Evolutionary conservation across 768 basidiomycete species (phyloP), one percentile per base, ranked within the genome.

Genomic region (Mrakia gelida): DNA sequence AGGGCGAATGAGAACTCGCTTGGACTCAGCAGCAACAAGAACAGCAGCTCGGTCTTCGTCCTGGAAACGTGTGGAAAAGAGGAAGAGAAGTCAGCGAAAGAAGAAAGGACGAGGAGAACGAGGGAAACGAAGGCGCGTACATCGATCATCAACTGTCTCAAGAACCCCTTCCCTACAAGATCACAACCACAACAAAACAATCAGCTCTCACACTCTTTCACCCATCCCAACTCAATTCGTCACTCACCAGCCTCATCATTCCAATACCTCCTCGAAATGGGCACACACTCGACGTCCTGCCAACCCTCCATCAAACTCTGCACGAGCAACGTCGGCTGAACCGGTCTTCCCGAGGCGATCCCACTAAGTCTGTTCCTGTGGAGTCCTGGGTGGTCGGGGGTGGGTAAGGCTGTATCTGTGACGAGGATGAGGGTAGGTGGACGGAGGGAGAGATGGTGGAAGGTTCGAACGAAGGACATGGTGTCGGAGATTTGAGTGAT

Each of bases 381-480:
- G 85, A n/a, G 54, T 59, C 56, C 21, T 32, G 74, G 23, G 16
- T 70, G 54, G 87, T 85, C 4, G 86, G 85, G 30, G 87, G 73
- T 13, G 6, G 77, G 65, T 52, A 84, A 72, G 1, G 82, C 81
- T 28, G 91, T 94, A 82, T 95, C 92, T 2, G 93, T 93, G 30
- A 95, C 89, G 26, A 96, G 86, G 54, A 96, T 87, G 32, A 91
- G 85, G 16, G 84, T 86, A 0, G 94, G 94, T 7, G 85, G 86
- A 80, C 94, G 79, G 21, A 82, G 62, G 21, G 70, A 79, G 62
- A 83, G 77, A 68, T 94, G 92, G 81, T 94, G 92, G 28, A 94
- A 84, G 0, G 92, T 92, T 84, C 94, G 94, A 78, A 93, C 90
- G 80, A 94, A 95, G 21, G 94, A 94, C 76, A 92, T 90, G 77